Evolutionary conservation across 805 yeast species (phyloP), one percentile per base, ranked within the genome.

Genomic region (Ogataea parapolymorpha): DNA sequence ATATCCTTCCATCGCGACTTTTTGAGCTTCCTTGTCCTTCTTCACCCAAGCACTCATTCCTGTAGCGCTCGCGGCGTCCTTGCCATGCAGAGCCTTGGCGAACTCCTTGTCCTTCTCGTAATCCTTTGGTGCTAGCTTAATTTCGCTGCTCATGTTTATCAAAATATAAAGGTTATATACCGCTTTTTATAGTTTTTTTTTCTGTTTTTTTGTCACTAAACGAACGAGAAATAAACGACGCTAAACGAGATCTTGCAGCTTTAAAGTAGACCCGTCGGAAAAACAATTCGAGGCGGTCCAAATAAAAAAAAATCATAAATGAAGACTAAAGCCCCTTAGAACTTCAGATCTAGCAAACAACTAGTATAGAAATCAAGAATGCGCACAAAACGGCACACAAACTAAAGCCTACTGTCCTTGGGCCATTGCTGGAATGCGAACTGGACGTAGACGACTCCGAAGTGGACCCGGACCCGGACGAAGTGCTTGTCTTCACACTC

Each of bases 51-150:
- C 96, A 26, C 76, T 60, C 49, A 88, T 69, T 33, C 98, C 98
- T 27, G 80, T 69, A 54, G 74, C 75, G 42, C 76, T 61, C 54
- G 77, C 82, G 31, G 70, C 79, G 39, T 69, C 77, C 36, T 82
- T 77, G 51, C 97, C 97, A 63, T 91, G 97, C 62, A 91, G 67
- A 26, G 91, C 86, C 54, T 80, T 72, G 53, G 97, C 85, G 65
- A 91, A 91, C 39, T 80, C 74, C 52, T 76, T 70, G 65, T 84
- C 93, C 51, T 70, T 67, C 37, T 67, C 68, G 62, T 67, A 77
- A 49, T 81, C 68, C 65, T 79, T 82, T 45, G 72, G 72, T 3
- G 79, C 79, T 17, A 74, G 66, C 49, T 67, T 54, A 14, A 57
- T 34, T 25, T 45, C 39, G 9, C 41, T 32, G 24, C 42, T 42